Conservation (phyloP, 192 early-diverging fungal genomes). For the Backusella tarrabulga region DNA sequence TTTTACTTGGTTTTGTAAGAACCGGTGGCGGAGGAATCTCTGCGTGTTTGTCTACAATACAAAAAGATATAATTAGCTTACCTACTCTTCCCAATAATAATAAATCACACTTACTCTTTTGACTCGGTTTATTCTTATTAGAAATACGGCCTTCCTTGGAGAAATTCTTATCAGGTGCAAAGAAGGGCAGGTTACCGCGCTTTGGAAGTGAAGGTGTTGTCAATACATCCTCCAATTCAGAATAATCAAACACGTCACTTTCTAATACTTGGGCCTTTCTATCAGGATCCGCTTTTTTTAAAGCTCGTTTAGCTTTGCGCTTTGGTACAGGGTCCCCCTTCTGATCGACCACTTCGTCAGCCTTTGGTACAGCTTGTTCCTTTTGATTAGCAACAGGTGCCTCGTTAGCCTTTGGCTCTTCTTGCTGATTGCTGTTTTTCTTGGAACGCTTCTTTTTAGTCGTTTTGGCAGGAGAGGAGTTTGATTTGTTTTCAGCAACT, state of each 20-base stretch:
- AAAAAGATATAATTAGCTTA: background rate
- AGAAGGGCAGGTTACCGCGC: background rate
- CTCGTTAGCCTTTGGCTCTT: background rate
- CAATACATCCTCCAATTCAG: background rate
- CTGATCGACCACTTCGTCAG: background rate
- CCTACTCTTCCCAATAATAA: background rate
- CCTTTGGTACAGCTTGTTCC: background rate
- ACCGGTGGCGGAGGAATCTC: background rate
- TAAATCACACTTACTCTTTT: background rate
- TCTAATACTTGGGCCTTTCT: background rate
- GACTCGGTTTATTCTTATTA: background rate
- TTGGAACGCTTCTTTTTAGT: background rate
- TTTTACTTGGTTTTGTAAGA: background rate
- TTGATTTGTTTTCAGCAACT: background rate
- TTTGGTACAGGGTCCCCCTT: background rate
- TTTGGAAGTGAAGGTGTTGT: background rate
- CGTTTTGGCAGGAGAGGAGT: background rate
- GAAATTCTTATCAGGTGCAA: background rate
- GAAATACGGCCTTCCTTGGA: background rate
- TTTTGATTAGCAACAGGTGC: background rate
- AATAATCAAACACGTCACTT: background rate
- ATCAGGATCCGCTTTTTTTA: background rate
- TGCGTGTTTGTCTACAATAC: background rate
- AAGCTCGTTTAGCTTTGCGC: background rate
- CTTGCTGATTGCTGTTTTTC: background rate